Evolutionary conservation across 2,329 filamentous ascomycete genomes (phyloP).

Genomic region (Polytolypa hystricis): DNA sequence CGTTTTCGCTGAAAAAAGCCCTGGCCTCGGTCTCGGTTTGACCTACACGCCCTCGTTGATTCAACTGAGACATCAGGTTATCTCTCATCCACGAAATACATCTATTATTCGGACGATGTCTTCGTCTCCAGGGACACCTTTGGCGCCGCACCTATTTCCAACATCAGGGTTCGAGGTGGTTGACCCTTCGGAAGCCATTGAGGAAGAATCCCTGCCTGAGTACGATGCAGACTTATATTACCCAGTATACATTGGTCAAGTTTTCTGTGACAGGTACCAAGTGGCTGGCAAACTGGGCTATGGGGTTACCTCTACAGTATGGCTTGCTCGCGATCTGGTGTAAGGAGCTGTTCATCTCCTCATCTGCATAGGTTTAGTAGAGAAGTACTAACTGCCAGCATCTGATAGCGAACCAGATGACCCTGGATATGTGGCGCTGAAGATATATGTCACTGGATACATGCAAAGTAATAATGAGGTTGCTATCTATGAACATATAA

Average conservation of each 20-base stretch:
- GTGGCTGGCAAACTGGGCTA: constrained; percentile 2
- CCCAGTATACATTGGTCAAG: constrained; percentile 3
- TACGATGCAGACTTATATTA: constrained; percentile 1
- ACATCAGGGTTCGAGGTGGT: constrained; percentile 2
- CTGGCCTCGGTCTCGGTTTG: neutral
- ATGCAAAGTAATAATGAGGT: constrained; percentile 3
- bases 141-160: constrained; percentile 1
- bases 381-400: neutral
- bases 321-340: constrained; percentile 3
- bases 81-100: constrained; percentile 1
- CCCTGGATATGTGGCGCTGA: constrained; percentile 4
- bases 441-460: constrained; percentile 5
- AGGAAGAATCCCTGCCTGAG: neutral
- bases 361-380: neutral
- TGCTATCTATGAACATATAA: constrained; percentile 5
- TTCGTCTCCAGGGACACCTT: neutral
- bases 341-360: neutral
- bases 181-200: constrained; percentile 1
- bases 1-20: neutral
- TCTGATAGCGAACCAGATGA: constrained; percentile 1
- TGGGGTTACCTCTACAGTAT: constrained; percentile 4
- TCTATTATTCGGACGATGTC: neutral
- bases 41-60: neutral
- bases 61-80: neutral
- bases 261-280: constrained; percentile 2